Evolutionary conservation across 352 stramenopile genomes (phyloP).

Genomic region (Pythium utonaiense): DNA sequence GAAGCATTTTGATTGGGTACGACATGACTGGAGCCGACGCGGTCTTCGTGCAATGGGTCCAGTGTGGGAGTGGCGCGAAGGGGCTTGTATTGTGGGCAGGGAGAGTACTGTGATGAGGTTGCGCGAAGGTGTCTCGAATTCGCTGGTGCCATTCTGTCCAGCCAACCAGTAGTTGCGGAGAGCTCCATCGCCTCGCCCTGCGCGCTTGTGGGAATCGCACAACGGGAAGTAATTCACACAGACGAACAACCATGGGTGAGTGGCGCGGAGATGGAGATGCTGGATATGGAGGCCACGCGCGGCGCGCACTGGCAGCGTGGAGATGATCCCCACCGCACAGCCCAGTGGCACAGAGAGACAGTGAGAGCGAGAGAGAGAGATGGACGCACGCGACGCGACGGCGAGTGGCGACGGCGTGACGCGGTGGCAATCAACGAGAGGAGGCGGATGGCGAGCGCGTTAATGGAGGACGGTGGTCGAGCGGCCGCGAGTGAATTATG

Average conservation of each 20-base stretch:
- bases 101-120: not conserved
- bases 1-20: constrained; percentile 16
- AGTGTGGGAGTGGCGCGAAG: not conserved
- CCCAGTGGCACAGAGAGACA: too few relatives aligned
- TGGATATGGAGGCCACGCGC: not conserved
- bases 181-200: not conserved
- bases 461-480: too few relatives aligned
- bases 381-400: too few relatives aligned
- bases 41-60: not conserved
- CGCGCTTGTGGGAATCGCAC: constrained; percentile 25
- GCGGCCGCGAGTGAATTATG: too few relatives aligned
- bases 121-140: constrained; percentile 23
- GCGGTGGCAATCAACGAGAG: too few relatives aligned
- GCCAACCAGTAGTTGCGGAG: constrained; percentile 20
- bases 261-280: constrained; percentile 3
- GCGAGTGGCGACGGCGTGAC: too few relatives aligned
- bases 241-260: constrained; percentile 34
- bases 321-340: not conserved
- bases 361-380: too few relatives aligned
- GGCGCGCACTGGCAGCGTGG: too few relatives aligned
- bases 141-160: constrained; percentile 33
- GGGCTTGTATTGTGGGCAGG: constrained; percentile 6
- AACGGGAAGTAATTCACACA: constrained; percentile 36
- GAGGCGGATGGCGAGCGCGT: too few relatives aligned
- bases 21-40: constrained; percentile 10